A percentile compares a stretch with the other conserved stretches of the same genome.
Evolutionary conservation across 805 yeast species (phyloP).

Genomic region (Lachancea sp.): DNA sequence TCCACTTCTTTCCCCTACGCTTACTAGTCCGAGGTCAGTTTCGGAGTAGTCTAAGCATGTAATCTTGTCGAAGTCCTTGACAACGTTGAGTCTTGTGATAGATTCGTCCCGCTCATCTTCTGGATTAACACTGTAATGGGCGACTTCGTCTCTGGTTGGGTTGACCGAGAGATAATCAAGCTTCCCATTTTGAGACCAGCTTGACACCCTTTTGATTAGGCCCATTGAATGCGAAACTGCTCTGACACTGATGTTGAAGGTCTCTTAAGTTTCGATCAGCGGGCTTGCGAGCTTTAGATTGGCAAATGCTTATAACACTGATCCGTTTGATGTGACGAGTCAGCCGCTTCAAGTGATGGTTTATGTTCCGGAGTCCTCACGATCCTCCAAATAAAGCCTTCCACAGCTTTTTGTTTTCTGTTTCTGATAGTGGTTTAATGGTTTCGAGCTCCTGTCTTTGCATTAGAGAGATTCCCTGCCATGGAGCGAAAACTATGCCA

Average conservation of each 20-base stretch:
- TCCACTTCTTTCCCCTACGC: conserved; percentile 73
- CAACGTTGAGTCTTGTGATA: conserved; percentile 44
- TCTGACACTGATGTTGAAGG: neutral
- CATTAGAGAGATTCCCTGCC: conserved; percentile 30
- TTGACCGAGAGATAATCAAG: conserved; percentile 49
- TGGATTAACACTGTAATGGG: conserved; percentile 52
- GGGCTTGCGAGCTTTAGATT: neutral
- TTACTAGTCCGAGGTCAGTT: conserved; percentile 50
- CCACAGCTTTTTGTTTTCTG: conserved; percentile 10
- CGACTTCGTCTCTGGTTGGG: conserved; percentile 76
- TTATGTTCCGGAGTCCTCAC: neutral
- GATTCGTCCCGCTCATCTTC: conserved; percentile 47
- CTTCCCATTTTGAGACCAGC: conserved; percentile 28
- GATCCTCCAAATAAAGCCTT: neutral
- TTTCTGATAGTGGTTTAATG: conserved; percentile 20
- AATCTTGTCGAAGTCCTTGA: conserved; percentile 61
- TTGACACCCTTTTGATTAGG: conserved; percentile 27
- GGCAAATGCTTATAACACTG: neutral
- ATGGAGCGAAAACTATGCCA: conserved; percentile 18
- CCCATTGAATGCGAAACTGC: conserved; percentile 20
- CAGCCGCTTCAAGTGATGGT: neutral
- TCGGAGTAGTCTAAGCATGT: conserved; percentile 62
- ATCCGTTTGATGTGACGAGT: neutral
- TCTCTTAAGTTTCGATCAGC: neutral
- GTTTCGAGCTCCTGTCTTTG: conserved; percentile 30